These are phyloP conservation scores for Aspergillus cavernicola DNA, from an alignment of 495 filamentous ascomycete genomes.

Conservation along the genomic window DNA sequence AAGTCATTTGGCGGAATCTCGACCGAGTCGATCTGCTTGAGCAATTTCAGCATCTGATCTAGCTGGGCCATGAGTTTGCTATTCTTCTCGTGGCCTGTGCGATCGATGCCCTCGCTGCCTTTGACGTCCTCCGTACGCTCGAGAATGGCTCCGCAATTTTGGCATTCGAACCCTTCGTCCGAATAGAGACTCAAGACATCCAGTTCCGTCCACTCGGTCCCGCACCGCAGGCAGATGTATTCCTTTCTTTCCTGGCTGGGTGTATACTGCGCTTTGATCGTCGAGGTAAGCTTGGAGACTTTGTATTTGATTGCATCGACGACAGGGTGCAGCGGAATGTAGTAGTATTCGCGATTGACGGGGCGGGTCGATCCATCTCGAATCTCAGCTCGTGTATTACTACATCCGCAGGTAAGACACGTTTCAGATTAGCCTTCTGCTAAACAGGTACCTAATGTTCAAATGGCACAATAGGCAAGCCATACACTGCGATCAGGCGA, in stretches of 20 bases:
- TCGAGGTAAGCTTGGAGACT: slow-evolving; percentile 76
- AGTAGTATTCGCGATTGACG: slow-evolving; percentile 87
- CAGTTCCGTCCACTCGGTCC: slow-evolving; percentile 75
- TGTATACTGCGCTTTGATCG: slow-evolving; percentile 74
- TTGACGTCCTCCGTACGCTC: slow-evolving; percentile 62
- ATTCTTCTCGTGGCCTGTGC: slow-evolving; percentile 79
- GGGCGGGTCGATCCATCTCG: slow-evolving; percentile 77
- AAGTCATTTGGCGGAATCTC: slow-evolving; percentile 85
- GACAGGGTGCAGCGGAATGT: slow-evolving; percentile 88
- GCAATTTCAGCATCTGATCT: slow-evolving; percentile 73
- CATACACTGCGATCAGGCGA: slow-evolving; percentile 75
- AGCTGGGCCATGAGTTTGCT: slow-evolving; percentile 84
- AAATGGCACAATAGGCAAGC: slow-evolving; percentile 4
- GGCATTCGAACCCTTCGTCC: slow-evolving; percentile 71
- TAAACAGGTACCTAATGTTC: neutral
- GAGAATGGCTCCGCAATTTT: slow-evolving; percentile 71
- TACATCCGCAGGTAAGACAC: slow-evolving; percentile 20
- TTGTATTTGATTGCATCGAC: slow-evolving; percentile 97
- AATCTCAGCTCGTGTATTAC: slow-evolving; percentile 73
- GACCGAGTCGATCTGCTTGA: slow-evolving; percentile 80
- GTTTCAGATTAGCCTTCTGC: neutral
- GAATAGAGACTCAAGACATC: slow-evolving; percentile 72
- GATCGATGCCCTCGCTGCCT: slow-evolving; percentile 49
- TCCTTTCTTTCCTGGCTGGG: slow-evolving; percentile 85
- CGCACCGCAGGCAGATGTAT: slow-evolving; percentile 78